Percentiles rank a stretch among this genome's conserved stretches.
Evolutionary conservation across 768 basidiomycete species (phyloP).

Genomic region (Tulasnella sp.): DNA sequence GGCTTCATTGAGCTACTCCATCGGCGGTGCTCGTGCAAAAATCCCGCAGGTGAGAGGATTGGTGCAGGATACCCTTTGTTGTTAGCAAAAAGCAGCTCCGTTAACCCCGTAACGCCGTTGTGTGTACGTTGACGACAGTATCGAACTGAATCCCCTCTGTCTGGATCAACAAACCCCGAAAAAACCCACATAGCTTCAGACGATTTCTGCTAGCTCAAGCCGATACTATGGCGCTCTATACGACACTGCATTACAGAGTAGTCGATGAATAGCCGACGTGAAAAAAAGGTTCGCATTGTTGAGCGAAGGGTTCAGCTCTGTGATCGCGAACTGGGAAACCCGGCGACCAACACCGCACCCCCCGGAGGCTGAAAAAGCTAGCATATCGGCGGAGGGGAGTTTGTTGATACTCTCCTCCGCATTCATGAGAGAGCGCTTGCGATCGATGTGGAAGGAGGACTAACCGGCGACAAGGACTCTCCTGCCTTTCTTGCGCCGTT

Average conservation of each 20-base stretch:
- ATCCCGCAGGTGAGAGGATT: not conserved
- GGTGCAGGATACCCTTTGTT: not conserved
- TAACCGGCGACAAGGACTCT: not conserved
- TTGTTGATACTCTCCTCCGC: not conserved
- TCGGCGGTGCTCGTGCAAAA: not conserved
- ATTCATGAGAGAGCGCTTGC: not conserved
- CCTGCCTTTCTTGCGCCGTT: not conserved
- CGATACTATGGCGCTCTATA: not conserved
- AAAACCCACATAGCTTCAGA: not conserved
- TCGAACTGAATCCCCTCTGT: not conserved
- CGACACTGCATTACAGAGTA: not conserved
- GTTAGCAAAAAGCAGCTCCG: not conserved
- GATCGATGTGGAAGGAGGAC: not conserved
- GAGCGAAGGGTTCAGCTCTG: not conserved
- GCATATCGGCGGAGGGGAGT: not conserved
- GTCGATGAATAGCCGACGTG: not conserved
- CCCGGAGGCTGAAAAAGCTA: not conserved
- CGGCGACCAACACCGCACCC: not conserved
- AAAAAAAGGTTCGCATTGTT: not conserved
- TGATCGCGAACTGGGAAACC: not conserved
- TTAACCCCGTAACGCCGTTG: not conserved
- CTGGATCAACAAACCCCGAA: not conserved
- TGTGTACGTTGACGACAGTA: not conserved
- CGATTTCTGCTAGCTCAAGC: not conserved
- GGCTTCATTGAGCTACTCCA: not conserved